Conservation (phyloP, 1,284 basidiomycete species). For the Cutaneotrichosporon mucoides region DNA sequence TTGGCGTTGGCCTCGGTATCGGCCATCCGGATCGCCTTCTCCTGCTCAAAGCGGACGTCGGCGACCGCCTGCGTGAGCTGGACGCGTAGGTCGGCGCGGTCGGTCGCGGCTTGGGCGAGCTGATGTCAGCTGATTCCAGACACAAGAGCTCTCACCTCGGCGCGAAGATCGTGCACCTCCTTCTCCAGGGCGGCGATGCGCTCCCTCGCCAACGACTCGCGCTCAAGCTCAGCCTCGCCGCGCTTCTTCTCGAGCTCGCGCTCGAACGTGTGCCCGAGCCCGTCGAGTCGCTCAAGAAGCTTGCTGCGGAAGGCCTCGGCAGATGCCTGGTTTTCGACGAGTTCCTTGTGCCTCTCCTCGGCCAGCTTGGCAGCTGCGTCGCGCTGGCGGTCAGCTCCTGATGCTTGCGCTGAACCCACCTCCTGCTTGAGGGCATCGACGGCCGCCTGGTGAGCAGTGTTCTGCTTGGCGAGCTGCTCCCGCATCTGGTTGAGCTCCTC, state of each 20-base stretch:
- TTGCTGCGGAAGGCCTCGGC: not conserved
- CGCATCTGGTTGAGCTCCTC: constrained; percentile 11
- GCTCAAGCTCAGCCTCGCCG: constrained; percentile 1
- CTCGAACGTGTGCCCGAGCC: not conserved
- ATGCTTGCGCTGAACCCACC: not conserved
- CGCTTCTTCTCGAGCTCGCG: not conserved
- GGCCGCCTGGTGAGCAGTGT: not conserved
- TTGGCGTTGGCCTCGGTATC: constrained; percentile 12
- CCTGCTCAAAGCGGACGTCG: constrained; percentile 11
- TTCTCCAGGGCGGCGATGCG: constrained; percentile 7
- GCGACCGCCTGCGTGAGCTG: constrained; percentile 12
- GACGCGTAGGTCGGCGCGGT: constrained; percentile 10
- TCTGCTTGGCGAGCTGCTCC: constrained; percentile 8
- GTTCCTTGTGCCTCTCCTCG: constrained; percentile 8
- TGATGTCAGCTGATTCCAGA: constrained; percentile 9
- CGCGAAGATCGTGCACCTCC: constrained; percentile 6
- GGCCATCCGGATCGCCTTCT: constrained; percentile 12
- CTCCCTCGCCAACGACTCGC: not conserved
- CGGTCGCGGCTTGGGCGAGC: not conserved
- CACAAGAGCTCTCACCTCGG: no score
- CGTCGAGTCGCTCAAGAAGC: constrained; percentile 10
- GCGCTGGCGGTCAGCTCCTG: constrained; percentile 4
- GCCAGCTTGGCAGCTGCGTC: constrained; percentile 6
- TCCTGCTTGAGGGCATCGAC: constrained; percentile 4
- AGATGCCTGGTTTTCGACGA: constrained; percentile 6